Evolutionary conservation across 768 basidiomycete genomes (phyloP), one percentile per base, ranked within the genome.

Genomic region (Phanerodontia chrysosporium): DNA sequence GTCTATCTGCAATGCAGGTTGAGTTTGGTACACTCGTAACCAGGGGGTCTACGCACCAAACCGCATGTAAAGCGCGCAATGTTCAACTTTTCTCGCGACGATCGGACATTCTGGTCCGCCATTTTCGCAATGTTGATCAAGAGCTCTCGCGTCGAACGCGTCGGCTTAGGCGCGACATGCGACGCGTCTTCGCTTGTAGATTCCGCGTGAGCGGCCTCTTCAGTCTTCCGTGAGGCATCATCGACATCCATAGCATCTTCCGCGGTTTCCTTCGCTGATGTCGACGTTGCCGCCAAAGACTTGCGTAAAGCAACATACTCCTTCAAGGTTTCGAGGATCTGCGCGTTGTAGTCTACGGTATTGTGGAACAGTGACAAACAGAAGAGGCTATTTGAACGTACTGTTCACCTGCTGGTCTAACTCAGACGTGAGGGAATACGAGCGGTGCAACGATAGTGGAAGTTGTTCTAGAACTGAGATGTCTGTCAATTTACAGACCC

Each of bases 1-100:
- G 62, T 92, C 88, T 13, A 92, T 81, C 92, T 94, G 51, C n/a
- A 22, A 7, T 2, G 7, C 13, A 35, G 14, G 36, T n/a, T 39
- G 22, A 16, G 36, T 13, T 5, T 0, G 29, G 7, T n/a, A 22
- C n/a, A 14, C 49, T 32, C 13, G 13, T 2, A 10, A 51, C 14
- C 30, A 8, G n/a, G 13, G 18, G 18, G 30, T 22, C 32, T n/a
- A 67, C 84, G 59, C 67, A 91, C 91, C 35, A 85, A 83, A 64
- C 90, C 86, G 64, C 83, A 82, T 25, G 84, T 82, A 10, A 88
- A 80, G 63, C 83, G 81, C 2, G 90, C 86, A 18, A 92, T 77
- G 63, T 84, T 89, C 29, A 88, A 80, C 68, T 92, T 92, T 70
- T 94, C 91, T 61, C 90, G 87, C 12, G 84, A 82, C 3, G 83